phyloP scores from a whole-genome alignment of 179 eudicot species.

The Beta macrorhiza region DNA sequence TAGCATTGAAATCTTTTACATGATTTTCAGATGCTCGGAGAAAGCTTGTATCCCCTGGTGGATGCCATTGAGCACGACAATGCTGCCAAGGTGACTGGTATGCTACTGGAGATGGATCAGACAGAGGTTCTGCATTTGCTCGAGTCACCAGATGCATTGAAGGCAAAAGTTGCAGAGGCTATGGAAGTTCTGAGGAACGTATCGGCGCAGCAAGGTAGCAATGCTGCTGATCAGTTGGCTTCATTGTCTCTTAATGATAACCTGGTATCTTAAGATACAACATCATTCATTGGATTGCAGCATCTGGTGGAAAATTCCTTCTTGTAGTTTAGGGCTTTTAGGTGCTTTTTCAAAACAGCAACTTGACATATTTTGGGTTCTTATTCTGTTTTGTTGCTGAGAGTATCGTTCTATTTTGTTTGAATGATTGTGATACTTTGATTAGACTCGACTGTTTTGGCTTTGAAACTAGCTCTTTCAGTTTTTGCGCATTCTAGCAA shows the following conservation, averaged over 20 bases:
- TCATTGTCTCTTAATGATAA: conserved; percentile 55
- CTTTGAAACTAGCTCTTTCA: neutral
- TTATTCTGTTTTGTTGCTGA: conserved; percentile 8
- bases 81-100: conserved; percentile 80
- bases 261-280: conserved; percentile 37
- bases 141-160: conserved; percentile 72
- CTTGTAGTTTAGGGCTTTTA: conserved; percentile 7
- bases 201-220: conserved; percentile 42
- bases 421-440: neutral
- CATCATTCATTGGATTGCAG: neutral
- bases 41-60: conserved; percentile 69
- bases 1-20: neutral
- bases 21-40: conserved; percentile 61
- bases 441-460: neutral
- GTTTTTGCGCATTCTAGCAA: neutral
- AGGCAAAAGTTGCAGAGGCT: conserved; percentile 70
- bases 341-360: neutral
- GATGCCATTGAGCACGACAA: conserved; percentile 74
- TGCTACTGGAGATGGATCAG: conserved; percentile 95
- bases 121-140: conserved; percentile 73
- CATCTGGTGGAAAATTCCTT: neutral
- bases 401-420: neutral
- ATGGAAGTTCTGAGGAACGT: conserved; percentile 71
- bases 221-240: conserved; percentile 51
- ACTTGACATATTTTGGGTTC: conserved; percentile 10